Evolutionary conservation across 2,329 filamentous ascomycete species (phyloP).

Genomic region (Botrytis galanthina): DNA sequence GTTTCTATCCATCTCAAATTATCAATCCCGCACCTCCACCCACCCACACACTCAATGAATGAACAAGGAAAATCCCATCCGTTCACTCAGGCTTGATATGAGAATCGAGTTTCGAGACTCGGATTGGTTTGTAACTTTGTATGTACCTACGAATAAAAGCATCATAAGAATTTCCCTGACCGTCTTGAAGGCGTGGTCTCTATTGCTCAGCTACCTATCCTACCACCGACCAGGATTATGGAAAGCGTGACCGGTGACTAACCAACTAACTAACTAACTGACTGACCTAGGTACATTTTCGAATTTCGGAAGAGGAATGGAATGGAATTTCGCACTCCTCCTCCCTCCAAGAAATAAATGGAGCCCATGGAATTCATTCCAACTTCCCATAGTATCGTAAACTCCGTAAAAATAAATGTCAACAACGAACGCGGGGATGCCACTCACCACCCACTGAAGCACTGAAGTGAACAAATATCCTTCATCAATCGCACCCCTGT

Average conservation of each 20-base stretch:
- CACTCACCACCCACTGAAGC: too few species aligned
- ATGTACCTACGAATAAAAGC: too few species aligned
- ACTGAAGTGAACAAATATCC: background rate
- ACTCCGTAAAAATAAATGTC: too few species aligned
- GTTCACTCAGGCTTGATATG: background rate
- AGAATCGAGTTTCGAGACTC: background rate
- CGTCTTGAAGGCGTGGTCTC: background rate
- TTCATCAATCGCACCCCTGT: background rate
- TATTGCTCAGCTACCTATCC: background rate
- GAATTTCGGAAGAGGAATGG: background rate
- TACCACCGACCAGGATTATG: background rate
- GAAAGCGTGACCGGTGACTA: background rate
- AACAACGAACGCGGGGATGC: slow-evolving; percentile 3
- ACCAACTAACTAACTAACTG: background rate
- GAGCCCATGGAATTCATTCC: too few species aligned
- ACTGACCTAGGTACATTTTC: too few species aligned
- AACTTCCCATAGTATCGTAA: too few species aligned
- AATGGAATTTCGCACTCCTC: background rate
- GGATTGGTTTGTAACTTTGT: background rate
- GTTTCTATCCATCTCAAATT: too few species aligned
- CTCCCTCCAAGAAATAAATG: too few species aligned
- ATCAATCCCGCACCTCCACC: too few species aligned
- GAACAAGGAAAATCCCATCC: too few species aligned
- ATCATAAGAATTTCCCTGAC: background rate
- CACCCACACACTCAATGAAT: too few species aligned